Conservation (phyloP, 2,329 filamentous ascomycete genomes). For the Microdochium trichocladiopsis region DNA sequence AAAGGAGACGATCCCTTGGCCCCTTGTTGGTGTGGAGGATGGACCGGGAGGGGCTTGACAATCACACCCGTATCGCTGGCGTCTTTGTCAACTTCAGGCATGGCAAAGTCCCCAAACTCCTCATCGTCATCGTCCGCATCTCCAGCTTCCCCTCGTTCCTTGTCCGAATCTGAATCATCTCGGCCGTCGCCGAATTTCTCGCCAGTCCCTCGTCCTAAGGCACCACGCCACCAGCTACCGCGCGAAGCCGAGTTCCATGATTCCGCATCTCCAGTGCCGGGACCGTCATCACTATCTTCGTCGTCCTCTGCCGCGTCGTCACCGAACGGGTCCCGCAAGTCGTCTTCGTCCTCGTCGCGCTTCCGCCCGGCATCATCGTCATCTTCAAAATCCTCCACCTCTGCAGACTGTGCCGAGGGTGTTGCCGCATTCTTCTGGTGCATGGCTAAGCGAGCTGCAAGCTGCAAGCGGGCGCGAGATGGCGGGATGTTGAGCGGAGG, state of each 20-base stretch:
- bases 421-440: slow-evolving; percentile 57
- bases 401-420: slow-evolving; percentile 28
- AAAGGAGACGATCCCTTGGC: slow-evolving; percentile 27
- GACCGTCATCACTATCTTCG: slow-evolving; percentile 32
- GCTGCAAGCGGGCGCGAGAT: slow-evolving; percentile 76
- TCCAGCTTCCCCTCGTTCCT: slow-evolving; percentile 14
- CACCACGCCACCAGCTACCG: slow-evolving; percentile 42
- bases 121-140: slow-evolving; percentile 35
- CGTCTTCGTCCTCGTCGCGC: not conserved
- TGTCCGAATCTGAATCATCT: slow-evolving; percentile 37
- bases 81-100: slow-evolving; percentile 46
- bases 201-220: slow-evolving; percentile 20
- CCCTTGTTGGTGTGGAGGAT: slow-evolving; percentile 35
- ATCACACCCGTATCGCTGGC: slow-evolving; percentile 27
- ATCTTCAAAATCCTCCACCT: slow-evolving; percentile 42
- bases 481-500: slow-evolving; percentile 80
- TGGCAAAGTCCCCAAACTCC: slow-evolving; percentile 63
- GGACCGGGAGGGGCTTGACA: slow-evolving; percentile 46
- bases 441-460: slow-evolving; percentile 80
- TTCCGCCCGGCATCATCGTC: slow-evolving; percentile 37
- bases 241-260: slow-evolving; percentile 23
- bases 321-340: slow-evolving; percentile 22
- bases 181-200: slow-evolving; percentile 31
- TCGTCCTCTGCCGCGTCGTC: slow-evolving; percentile 44
- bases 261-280: slow-evolving; percentile 27